Conservation (phyloP, 2,329 filamentous ascomycete species). For the Pseudogymnoascus sp. region DNA sequence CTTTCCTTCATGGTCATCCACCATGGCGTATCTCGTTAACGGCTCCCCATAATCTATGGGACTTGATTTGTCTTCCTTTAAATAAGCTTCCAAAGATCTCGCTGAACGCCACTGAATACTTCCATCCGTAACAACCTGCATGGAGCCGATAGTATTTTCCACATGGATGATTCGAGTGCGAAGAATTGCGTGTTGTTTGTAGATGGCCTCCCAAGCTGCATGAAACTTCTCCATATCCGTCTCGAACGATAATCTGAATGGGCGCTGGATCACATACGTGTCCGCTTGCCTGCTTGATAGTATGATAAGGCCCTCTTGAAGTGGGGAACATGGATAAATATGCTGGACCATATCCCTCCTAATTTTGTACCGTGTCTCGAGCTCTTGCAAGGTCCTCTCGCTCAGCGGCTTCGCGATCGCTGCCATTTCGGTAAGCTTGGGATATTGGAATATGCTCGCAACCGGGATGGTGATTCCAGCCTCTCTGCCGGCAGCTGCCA, state of each 20-base stretch:
- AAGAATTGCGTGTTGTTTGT: slow-evolving; percentile 10
- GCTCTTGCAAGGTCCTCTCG: not conserved
- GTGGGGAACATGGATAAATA: slow-evolving; percentile 30
- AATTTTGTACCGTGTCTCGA: not conserved
- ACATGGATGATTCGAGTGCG: slow-evolving; percentile 12
- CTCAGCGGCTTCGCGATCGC: not conserved
- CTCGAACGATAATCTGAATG: slow-evolving; percentile 16
- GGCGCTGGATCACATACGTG: slow-evolving; percentile 29
- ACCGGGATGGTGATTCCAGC: slow-evolving; percentile 9
- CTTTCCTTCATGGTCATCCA: not conserved
- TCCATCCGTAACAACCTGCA: not conserved
- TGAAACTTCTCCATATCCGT: slow-evolving; percentile 18
- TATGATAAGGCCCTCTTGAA: slow-evolving; percentile 33
- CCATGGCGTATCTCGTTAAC: not conserved
- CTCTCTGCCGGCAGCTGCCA: slow-evolving; percentile 26
- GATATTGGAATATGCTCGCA: slow-evolving; percentile 8
- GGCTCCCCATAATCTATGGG: not conserved
- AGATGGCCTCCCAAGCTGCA: slow-evolving; percentile 13
- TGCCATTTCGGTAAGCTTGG: slow-evolving; percentile 8
- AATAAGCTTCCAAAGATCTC: not conserved
- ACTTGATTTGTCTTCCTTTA: not conserved
- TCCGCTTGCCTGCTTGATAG: slow-evolving; percentile 27
- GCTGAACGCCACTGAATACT: not conserved
- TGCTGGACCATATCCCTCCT: slow-evolving; percentile 25
- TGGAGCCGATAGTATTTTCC: slow-evolving; percentile 9